Evolutionary conservation across 805 yeast species (phyloP).

Genomic region (Maudiozyma bulderi): DNA sequence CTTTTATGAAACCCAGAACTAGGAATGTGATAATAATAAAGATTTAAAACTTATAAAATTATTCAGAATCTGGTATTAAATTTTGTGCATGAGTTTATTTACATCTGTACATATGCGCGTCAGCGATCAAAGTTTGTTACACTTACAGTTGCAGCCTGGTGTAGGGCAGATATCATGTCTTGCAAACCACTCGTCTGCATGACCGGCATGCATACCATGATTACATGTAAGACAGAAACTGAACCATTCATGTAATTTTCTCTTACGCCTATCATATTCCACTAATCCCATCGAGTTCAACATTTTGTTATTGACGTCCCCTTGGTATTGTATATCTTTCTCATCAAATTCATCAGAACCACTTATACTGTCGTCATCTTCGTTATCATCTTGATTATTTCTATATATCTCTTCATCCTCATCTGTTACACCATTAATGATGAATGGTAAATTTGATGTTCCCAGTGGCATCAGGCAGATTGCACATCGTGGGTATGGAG

Average conservation of each 20-base stretch:
- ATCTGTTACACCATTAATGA: conserved; percentile 19
- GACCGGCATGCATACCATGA: conserved; percentile 92
- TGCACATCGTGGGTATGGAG: conserved; percentile 82
- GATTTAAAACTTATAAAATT: background rate
- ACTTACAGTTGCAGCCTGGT: conserved; percentile 81
- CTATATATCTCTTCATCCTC: background rate
- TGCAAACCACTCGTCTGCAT: conserved; percentile 92
- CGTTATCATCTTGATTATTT: background rate
- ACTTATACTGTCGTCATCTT: background rate
- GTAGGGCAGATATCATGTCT: conserved; percentile 86
- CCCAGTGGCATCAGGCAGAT: conserved; percentile 79
- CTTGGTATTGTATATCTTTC: conserved; percentile 3
- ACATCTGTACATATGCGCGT: background rate
- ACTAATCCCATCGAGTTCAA: background rate
- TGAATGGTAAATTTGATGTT: conserved; percentile 29
- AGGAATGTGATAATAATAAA: background rate
- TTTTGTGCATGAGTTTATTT: background rate
- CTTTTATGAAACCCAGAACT: background rate
- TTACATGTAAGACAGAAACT: conserved; percentile 85
- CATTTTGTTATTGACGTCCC: background rate
- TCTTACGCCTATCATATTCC: conserved; percentile 5
- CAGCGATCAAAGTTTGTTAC: conserved; percentile 41
- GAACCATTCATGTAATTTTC: conserved; percentile 66
- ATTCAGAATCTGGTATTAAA: background rate
- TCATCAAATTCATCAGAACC: background rate